Conservation (phyloP, 495 filamentous ascomycete species). For the Tuber brumale region DNA sequence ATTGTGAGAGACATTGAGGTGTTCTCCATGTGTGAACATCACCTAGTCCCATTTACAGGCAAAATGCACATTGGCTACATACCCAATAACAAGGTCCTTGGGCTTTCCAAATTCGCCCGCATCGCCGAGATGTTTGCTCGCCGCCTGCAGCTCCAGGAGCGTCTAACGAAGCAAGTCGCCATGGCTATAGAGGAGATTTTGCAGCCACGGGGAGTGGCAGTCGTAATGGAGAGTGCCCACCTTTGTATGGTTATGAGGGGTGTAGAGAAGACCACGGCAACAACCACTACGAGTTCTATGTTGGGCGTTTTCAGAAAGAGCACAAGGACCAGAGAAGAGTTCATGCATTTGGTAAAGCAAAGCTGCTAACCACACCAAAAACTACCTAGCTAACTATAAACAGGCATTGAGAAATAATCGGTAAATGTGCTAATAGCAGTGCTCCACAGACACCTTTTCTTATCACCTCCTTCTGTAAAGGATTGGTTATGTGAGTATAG, state of each 20-base stretch:
- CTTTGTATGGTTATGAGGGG: conserved; percentile 93
- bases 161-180: conserved; percentile 91
- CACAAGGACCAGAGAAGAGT: conserved; percentile 91
- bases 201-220: conserved; percentile 87
- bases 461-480: not conserved
- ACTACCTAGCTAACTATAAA: not conserved
- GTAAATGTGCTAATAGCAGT: not conserved
- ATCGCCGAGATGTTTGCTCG: conserved; percentile 97
- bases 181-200: conserved; percentile 87
- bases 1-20: conserved; percentile 98
- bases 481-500: not conserved
- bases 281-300: conserved; percentile 92
- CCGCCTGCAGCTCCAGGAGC: conserved; percentile 88
- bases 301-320: conserved; percentile 86
- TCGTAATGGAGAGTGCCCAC: conserved; percentile 95
- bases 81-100: conserved; percentile 74
- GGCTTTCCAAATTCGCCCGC: conserved; percentile 88
- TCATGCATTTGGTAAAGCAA: conserved; percentile 46
- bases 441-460: not conserved
- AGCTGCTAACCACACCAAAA: not conserved
- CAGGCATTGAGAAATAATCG: conserved; percentile 19
- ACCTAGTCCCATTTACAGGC: conserved; percentile 91
- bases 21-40: conserved; percentile 93
- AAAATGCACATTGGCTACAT: conserved; percentile 99
- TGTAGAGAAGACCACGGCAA: conserved; percentile 79